Base-by-base conservation (phyloP, 176 grass and related monocot species). In the Secale cereale region DNA sequence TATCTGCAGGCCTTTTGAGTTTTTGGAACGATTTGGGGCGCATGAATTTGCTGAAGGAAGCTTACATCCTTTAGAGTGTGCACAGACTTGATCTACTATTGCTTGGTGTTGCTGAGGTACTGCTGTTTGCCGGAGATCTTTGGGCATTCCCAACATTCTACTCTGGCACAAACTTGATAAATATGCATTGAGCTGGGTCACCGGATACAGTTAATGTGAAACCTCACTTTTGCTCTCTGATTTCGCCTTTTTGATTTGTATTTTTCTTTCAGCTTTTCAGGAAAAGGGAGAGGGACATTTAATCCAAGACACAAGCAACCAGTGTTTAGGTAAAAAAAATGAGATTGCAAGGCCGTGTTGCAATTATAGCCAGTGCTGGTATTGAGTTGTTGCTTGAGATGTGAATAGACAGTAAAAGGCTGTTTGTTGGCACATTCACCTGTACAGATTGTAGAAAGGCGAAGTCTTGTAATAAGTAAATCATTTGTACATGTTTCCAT, bases 1-100 rank as follows among this genome's bases (percentile, higher is more conserved):
- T 65, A 36, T 74, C 56, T 79, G 9, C 85, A 99, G 97, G 59
- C 97, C 97, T 48, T 89, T 88, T 2, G 88, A 96, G 60, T 79
- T 94, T 57, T 85, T 96, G 76, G 97, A 99, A 85, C 80, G 79
- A 40, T 90, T 96, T 72, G 87, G 84, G 84, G 94, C 86, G 91
- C 91, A 92, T 59, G 97, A 99, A 77, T 96, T 99, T 72, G 75
- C 91, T 25, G 93, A 99, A 88, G 88, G 90, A 88, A 91, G 71
- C 37, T 64, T 91, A 31, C 90, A 85, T 65, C 91, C 93, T 89
- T 94, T 96, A 46, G 97, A 94, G 63, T 96, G 97, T 85, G 87
- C 90, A 7, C 97, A 99, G 92, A 96, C 90, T 65, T 99, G 81
- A 98, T 87, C 31, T 41, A 40, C 50, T 82, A 19, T 69, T 12